Evolutionary conservation across 2,329 filamentous ascomycete species (phyloP).

Genomic region (Byssothecium circinans): DNA sequence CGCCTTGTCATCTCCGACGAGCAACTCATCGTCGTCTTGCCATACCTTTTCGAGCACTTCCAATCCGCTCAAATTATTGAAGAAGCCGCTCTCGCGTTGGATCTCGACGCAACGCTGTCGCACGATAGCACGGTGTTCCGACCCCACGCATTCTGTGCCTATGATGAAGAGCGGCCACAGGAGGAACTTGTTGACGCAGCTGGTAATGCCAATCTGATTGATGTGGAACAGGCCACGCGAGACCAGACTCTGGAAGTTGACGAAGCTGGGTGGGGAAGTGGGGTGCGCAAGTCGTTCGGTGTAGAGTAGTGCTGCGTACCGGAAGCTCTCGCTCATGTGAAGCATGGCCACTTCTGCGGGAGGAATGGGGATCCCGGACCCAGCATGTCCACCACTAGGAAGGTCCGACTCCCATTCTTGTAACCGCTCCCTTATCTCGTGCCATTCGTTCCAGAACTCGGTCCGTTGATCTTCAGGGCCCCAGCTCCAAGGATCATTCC

Average conservation of each 20-base stretch:
- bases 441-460: conserved; percentile 85
- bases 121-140: conserved; percentile 76
- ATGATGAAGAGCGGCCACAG: conserved; percentile 92
- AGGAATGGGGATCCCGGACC: conserved; percentile 7
- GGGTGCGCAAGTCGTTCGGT: conserved; percentile 84
- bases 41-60: conserved; percentile 86
- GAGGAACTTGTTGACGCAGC: conserved; percentile 80
- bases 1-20: conserved; percentile 11
- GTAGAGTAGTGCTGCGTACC: conserved; percentile 85
- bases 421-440: conserved; percentile 72
- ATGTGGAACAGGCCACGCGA: conserved; percentile 82
- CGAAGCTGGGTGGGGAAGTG: conserved; percentile 68
- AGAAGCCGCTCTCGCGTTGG: conserved; percentile 85
- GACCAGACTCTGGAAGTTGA: conserved; percentile 81
- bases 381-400: conserved; percentile 29
- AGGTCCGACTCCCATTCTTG: conserved; percentile 74
- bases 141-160: conserved; percentile 84
- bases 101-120: conserved; percentile 81
- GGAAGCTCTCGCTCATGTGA: conserved; percentile 87
- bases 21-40: conserved; percentile 55
- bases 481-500: conserved; percentile 42
- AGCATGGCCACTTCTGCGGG: conserved; percentile 71
- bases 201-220: conserved; percentile 71
- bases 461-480: conserved; percentile 51
- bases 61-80: conserved; percentile 86